These are phyloP conservation scores for Colletotrichum noveboracense DNA, from an alignment of 2,329 filamentous ascomycete species.

Conservation along the genomic window DNA sequence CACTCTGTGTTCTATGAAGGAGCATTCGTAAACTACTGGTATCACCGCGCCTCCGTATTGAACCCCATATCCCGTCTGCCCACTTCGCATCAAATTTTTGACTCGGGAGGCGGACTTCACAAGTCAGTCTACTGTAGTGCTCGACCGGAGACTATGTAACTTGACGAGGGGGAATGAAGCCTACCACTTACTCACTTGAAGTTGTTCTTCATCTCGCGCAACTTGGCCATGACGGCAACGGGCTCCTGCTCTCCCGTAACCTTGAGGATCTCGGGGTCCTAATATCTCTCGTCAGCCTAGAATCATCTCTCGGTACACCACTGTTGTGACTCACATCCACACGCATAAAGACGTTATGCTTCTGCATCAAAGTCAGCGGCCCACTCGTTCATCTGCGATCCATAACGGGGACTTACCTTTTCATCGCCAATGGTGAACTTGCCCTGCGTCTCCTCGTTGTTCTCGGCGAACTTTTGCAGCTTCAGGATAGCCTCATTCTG, in stretches of 20 bases:
- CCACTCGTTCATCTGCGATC: neutral
- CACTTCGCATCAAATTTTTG: slow-evolving; percentile 34
- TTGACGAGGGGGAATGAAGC: neutral
- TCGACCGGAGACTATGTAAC: neutral
- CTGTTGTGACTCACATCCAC: slow-evolving; percentile 64
- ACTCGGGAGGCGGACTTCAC: slow-evolving; percentile 32
- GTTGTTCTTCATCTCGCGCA: slow-evolving; percentile 91
- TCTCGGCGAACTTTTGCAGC: slow-evolving; percentile 76
- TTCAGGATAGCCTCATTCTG: slow-evolving; percentile 78
- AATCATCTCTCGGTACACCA: neutral
- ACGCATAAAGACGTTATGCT: slow-evolving; percentile 97
- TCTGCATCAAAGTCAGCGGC: slow-evolving; percentile 47
- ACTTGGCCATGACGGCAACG: slow-evolving; percentile 81
- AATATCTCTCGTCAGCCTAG: slow-evolving; percentile 12
- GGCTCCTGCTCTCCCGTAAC: slow-evolving; percentile 82
- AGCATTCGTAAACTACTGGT: neutral
- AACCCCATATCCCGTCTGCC: neutral
- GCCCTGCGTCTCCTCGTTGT: slow-evolving; percentile 88
- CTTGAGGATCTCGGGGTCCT: slow-evolving; percentile 86
- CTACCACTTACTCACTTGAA: slow-evolving; percentile 60
- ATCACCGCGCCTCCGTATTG: neutral
- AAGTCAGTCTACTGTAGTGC: neutral
- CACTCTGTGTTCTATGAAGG: neutral
- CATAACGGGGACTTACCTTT: slow-evolving; percentile 64
- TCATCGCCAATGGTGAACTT: slow-evolving; percentile 97